Base-by-base conservation (phyloP, 495 filamentous ascomycete species). In the Lindgomyces ingoldianus region DNA sequence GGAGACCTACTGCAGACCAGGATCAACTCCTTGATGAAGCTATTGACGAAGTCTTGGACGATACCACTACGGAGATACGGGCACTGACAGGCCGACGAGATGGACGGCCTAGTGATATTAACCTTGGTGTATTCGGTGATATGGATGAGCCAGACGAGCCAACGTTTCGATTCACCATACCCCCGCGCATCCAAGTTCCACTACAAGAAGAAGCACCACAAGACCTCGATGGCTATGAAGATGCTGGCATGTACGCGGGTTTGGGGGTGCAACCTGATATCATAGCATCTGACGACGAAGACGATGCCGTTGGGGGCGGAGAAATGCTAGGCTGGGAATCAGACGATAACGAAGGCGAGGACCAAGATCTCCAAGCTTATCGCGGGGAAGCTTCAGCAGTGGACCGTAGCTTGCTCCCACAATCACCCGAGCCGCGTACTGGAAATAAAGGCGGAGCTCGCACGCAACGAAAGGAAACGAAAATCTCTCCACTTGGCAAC, bases 401-500 rank as follows among this genome's bases (percentile, higher is more conserved):
- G 25, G 63, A 70, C 57, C 68, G 68, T n/a, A 70, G 68, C 29
- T 41, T 70, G 9, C 62, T 29, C 19, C 57, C 62, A 26, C 46
- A 63, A 36, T 30, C 59, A 4, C 41, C 52, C 10, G 63, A 60
- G 18, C 51, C 12, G 3, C 9, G 30, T 16, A 44, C 21, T 0
- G 8, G 46, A 4, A 68, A 75, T 22, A 75, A 81, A 65, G 19
- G 33, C 18, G 30, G 59, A 24, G 63, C 70, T 22, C 83, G 85
- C 60, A 61, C 33, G 36, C 65, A 68, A 42, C 70, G 62, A 2
- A 78, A 80, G 59, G 79, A 80, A 66, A 81, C 79, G 47, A 82
- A 85, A 64, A 70, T 89, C n/a, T 93, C 91, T 2, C 80, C 82
- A 57, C 78, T 90, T 68, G 89, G 91, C 3, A 87, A 89, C 56